phyloP scores from a whole-genome alignment of 805 yeast species.

The Candida coquimbonensis region DNA sequence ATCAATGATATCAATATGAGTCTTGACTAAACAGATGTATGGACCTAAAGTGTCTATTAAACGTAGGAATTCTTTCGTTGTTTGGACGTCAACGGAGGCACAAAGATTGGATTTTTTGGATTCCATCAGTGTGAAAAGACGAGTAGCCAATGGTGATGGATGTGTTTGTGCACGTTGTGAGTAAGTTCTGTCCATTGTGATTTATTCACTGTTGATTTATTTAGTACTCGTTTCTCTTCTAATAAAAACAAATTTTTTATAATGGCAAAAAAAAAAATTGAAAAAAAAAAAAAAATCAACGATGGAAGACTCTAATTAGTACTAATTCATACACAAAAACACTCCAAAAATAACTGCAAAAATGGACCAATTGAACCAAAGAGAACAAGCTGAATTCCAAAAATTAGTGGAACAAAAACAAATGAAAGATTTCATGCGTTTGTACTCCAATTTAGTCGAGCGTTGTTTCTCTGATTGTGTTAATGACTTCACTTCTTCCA shows the following conservation, averaged over 20 bases:
- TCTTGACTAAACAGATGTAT: constrained; percentile 82
- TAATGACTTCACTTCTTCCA: constrained; percentile 92
- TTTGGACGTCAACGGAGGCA: constrained; percentile 87
- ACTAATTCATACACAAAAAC: neutral
- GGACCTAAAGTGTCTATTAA: constrained; percentile 85
- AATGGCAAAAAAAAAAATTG: constrained; percentile 17
- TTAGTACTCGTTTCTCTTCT: too few species aligned
- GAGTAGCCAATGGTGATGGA: constrained; percentile 70
- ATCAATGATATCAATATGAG: constrained; percentile 88
- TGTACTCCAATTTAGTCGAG: constrained; percentile 90
- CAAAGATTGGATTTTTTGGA: constrained; percentile 81
- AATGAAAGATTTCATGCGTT: constrained; percentile 97
- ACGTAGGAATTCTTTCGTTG: constrained; percentile 65
- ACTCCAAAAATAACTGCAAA: constrained; percentile 17
- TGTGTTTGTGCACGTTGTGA: constrained; percentile 64
- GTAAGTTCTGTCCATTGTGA: constrained; percentile 28
- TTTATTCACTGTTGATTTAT: neutral
- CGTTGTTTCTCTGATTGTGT: constrained; percentile 98
- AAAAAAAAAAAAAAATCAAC: neutral
- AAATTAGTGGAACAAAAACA: constrained; percentile 94
- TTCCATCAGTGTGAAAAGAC: constrained; percentile 69
- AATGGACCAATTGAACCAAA: constrained; percentile 92
- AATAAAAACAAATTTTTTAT: too few species aligned
- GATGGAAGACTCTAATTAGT: neutral
- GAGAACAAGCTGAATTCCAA: constrained; percentile 96